Evolutionary conservation across 202 grass and related monocot genomes (phyloP).

Genomic region (Setaria viridis): DNA sequence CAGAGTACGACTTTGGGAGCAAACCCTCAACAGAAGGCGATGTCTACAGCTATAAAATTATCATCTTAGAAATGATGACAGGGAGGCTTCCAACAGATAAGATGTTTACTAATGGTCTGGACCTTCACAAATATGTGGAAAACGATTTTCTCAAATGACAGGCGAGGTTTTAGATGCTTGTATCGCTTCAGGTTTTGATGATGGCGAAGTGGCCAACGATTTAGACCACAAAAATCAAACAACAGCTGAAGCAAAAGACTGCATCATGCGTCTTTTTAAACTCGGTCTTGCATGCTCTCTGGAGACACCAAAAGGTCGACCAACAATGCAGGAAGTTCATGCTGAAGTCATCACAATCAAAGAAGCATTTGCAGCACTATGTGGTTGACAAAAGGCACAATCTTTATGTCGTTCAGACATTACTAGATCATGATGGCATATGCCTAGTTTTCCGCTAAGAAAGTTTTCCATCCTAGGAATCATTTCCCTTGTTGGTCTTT

Average conservation of each 20-base stretch:
- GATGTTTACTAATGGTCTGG: conserved; percentile 44
- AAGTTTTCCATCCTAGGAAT: neutral
- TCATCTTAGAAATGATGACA: conserved; percentile 67
- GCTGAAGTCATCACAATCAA: conserved; percentile 23
- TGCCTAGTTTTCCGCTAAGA: neutral
- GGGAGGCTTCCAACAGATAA: conserved; percentile 53
- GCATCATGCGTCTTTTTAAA: conserved; percentile 40
- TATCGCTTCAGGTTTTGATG: conserved; percentile 12
- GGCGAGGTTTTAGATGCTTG: conserved; percentile 36
- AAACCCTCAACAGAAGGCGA: conserved; percentile 54
- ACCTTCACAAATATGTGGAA: conserved; percentile 48
- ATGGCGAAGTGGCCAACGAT: neutral
- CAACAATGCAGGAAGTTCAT: conserved; percentile 38
- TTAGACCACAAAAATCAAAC: neutral
- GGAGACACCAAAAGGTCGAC: conserved; percentile 36
- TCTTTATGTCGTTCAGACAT: neutral
- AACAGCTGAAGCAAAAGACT: conserved; percentile 11
- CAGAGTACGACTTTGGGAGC: conserved; percentile 60
- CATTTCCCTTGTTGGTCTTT: neutral
- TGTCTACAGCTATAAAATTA: conserved; percentile 60
- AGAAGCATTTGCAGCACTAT: conserved; percentile 17
- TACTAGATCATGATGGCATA: neutral
- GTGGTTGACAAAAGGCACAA: neutral
- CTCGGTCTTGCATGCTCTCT: conserved; percentile 47
- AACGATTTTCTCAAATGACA: conserved; percentile 44